Percentiles rank a stretch among this genome's conserved stretches.
These are phyloP conservation scores for Aspergillus incahuasiensis DNA, from an alignment of 495 filamentous ascomycete genomes.

Conservation along the genomic window DNA sequence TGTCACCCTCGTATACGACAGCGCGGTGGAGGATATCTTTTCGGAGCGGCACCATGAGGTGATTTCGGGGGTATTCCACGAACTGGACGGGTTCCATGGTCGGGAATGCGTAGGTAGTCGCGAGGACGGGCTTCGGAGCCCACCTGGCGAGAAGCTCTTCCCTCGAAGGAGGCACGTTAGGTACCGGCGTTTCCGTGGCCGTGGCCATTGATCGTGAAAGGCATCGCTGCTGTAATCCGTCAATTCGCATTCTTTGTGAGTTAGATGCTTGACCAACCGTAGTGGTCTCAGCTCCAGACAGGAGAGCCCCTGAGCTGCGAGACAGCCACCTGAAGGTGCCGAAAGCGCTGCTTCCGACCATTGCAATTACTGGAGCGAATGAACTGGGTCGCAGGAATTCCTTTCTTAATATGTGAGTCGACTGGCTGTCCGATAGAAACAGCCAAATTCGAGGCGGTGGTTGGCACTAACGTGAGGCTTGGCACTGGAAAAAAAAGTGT, in stretches of 20 bases:
- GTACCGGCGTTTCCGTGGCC: slow-evolving; percentile 61
- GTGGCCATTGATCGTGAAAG: slow-evolving; percentile 71
- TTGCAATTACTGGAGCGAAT: slow-evolving; percentile 19
- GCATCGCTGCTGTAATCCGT: slow-evolving; percentile 43
- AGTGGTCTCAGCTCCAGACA: slow-evolving; percentile 41
- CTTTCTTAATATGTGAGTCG: not conserved
- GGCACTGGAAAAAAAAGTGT: slow-evolving; percentile 39
- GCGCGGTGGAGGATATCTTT: slow-evolving; percentile 92
- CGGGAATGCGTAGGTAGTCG: slow-evolving; percentile 89
- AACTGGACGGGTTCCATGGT: slow-evolving; percentile 78
- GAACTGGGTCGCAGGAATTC: not conserved
- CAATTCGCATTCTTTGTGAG: not conserved
- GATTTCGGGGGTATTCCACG: slow-evolving; percentile 70
- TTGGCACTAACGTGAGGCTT: slow-evolving; percentile 32
- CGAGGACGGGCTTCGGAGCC: slow-evolving; percentile 48
- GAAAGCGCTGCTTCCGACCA: slow-evolving; percentile 36
- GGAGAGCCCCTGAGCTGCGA: slow-evolving; percentile 38
- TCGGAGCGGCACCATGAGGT: slow-evolving; percentile 80
- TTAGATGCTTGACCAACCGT: slow-evolving; percentile 29
- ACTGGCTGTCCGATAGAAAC: slow-evolving; percentile 15
- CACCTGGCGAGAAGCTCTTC: slow-evolving; percentile 29
- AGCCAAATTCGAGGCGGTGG: slow-evolving; percentile 35
- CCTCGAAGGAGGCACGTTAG: slow-evolving; percentile 36
- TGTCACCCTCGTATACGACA: slow-evolving; percentile 88
- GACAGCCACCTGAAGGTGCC: slow-evolving; percentile 39